Conservation (phyloP, 306 rosid genomes). For the Ammopiptanthus mongolicus region DNA sequence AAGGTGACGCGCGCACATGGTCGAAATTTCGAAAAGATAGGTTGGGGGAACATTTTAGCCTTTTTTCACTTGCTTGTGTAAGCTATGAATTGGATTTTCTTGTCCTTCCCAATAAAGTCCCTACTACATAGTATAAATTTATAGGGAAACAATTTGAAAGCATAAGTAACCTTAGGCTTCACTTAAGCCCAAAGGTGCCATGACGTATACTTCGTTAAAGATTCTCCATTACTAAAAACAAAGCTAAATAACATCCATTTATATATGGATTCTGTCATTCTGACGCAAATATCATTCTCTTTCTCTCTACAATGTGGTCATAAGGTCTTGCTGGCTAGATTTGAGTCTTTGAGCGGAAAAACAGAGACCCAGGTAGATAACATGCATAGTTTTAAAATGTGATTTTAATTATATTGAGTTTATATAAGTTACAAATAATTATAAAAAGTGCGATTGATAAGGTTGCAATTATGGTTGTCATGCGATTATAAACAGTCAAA, state of each 20-base stretch:
- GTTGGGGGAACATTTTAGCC: slow-evolving; percentile 10
- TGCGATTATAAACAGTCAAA: no score
- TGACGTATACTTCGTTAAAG: slow-evolving; percentile 45
- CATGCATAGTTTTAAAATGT: no score
- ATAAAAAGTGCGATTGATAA: no score
- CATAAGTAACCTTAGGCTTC: slow-evolving; percentile 32
- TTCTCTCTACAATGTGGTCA: no score
- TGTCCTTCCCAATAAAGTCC: slow-evolving; percentile 50
- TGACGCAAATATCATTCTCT: slow-evolving; percentile 34
- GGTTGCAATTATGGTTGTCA: no score
- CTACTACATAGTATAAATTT: neutral
- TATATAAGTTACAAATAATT: no score
- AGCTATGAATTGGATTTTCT: slow-evolving; percentile 69
- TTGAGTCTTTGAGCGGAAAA: neutral
- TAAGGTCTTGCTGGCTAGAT: neutral
- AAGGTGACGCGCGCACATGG: slow-evolving; percentile 47
- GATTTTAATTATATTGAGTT: no score
- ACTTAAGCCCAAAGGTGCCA: slow-evolving; percentile 25
- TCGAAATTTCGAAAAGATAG: slow-evolving; percentile 24
- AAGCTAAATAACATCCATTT: slow-evolving; percentile 7
- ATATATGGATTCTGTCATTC: slow-evolving; percentile 51
- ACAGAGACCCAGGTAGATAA: no score
- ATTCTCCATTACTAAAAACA: slow-evolving; percentile 35
- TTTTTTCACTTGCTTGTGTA: slow-evolving; percentile 41
- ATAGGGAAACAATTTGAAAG: slow-evolving; percentile 30